These are phyloP conservation scores for Raffaelea arxii DNA, from an alignment of 2,329 filamentous ascomycete species.

Conservation along the genomic window DNA sequence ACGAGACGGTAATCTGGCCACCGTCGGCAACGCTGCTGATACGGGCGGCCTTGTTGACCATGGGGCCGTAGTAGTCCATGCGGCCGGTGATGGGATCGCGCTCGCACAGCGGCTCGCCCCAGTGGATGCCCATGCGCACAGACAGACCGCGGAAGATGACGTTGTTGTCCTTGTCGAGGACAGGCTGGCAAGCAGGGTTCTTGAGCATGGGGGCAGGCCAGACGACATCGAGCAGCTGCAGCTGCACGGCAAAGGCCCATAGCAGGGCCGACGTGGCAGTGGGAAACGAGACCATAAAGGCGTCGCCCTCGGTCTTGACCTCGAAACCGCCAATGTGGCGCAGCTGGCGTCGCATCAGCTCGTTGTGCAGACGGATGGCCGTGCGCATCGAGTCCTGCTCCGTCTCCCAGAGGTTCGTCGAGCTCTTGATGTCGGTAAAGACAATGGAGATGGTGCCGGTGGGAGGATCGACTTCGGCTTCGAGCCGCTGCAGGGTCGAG, in stretches of 20 bases:
- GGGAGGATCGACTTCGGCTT: slow-evolving; percentile 84
- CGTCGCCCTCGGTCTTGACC: slow-evolving; percentile 98
- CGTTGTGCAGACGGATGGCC: slow-evolving; percentile 95
- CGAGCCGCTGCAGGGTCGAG: slow-evolving; percentile 76
- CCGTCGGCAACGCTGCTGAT: slow-evolving; percentile 93
- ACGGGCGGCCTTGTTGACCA: slow-evolving; percentile 95
- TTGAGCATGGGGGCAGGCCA: slow-evolving; percentile 93
- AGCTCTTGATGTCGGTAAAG: slow-evolving; percentile 99
- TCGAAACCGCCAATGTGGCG: slow-evolving; percentile 94
- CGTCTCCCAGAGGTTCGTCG: slow-evolving; percentile 90
- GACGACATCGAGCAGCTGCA: slow-evolving; percentile 72
- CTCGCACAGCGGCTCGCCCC: slow-evolving; percentile 88
- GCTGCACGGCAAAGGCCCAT: slow-evolving; percentile 95
- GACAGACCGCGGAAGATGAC: slow-evolving; percentile 90
- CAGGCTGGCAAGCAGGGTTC: slow-evolving; percentile 73
- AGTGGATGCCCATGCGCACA: slow-evolving; percentile 96
- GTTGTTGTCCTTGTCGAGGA: slow-evolving; percentile 73
- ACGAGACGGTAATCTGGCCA: slow-evolving; percentile 92
- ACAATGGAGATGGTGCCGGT: slow-evolving; percentile 86
- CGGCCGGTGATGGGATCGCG: slow-evolving; percentile 91
- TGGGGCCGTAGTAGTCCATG: slow-evolving; percentile 99
- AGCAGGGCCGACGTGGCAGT: slow-evolving; percentile 89
- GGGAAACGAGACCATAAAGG: slow-evolving; percentile 98
- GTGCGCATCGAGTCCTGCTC: slow-evolving; percentile 93
- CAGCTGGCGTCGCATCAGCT: slow-evolving; percentile 87